Conservation (phyloP, 1,284 basidiomycete genomes). For the Apiotrichum gracile region DNA sequence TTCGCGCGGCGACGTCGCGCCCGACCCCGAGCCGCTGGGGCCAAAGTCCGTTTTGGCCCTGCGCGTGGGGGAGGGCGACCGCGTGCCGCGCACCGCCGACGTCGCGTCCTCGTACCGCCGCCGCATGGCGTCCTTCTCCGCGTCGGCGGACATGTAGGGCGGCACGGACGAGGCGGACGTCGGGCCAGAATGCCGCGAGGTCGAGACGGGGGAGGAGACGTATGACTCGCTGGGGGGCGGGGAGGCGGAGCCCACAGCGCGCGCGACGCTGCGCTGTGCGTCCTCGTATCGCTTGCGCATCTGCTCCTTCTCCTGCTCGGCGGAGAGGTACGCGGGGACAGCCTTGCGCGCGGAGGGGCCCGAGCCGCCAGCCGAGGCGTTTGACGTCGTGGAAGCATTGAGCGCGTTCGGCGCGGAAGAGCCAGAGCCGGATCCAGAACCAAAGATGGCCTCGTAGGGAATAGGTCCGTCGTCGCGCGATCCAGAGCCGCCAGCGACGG, state of each 20-base stretch:
- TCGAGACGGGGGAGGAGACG: background rate
- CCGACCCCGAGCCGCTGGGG: background rate
- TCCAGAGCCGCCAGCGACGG: background rate
- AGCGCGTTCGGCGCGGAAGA: no score
- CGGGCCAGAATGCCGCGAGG: no score
- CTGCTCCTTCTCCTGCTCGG: constrained; percentile 30
- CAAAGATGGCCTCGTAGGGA: background rate
- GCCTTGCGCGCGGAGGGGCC: background rate
- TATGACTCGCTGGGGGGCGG: background rate
- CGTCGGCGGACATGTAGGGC: constrained; percentile 12
- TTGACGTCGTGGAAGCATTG: no score
- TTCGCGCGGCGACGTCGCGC: no score
- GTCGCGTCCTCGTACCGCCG: constrained; percentile 28
- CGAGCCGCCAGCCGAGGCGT: background rate
- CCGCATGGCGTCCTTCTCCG: constrained; percentile 37
- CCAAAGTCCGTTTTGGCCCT: background rate
- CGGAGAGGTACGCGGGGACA: constrained; percentile 4
- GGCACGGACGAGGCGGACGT: background rate
- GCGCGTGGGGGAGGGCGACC: constrained; percentile 44
- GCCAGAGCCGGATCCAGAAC: background rate
- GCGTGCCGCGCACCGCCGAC: constrained; percentile 37
- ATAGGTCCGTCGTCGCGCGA: background rate
- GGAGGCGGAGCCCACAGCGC: background rate
- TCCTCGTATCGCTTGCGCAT: constrained; percentile 35
- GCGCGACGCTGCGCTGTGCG: constrained; percentile 3